Evolutionary conservation across 805 yeast genomes (phyloP), one percentile per base, ranked within the genome.

Genomic region (Lachancea sp.): DNA sequence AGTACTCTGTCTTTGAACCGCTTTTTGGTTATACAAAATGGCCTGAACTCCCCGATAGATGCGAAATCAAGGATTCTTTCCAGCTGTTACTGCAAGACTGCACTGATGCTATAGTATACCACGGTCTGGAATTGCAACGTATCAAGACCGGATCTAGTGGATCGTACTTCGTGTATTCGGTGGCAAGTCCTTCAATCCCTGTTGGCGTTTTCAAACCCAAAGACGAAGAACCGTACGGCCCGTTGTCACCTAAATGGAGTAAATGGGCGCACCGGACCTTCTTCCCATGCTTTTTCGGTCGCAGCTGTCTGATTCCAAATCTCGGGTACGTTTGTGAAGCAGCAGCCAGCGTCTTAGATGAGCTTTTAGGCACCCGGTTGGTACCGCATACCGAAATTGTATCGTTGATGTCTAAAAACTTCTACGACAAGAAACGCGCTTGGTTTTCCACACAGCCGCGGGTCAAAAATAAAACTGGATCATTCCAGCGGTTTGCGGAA

Each of bases 161-260:
- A 1, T 77, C 83, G 44, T 82, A 82, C 56, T 83, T 82, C 57
- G 67, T 82, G 1, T 71, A 65, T 48, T 65, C 67, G 38, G 49
- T 65, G 1, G 37, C 42, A 9, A 29, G 19, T 32, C 42, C 35
- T 8, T 12, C n/a, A 15, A 33, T 25, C 7, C 71, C 70, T 11
- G 72, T 72, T 13, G 89, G 82, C 0, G 79, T 83, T 2, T 83
- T 83, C 68, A 83, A 83, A 58, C 90, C 90, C 3, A 82, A 81
- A 56, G 88, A 82, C 60, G 90, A 83, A 59, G 89, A 83, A 53
- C 90, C 89, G 0, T 83, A 83, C 56, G 90, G 89, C 0, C 86
- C 88, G 1, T 56, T 83, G 42, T 78, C 85, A 3, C 89, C 90
- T 1, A 83, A 83, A 58, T 81, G 89, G 88, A 76, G 85, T 1